Base-by-base conservation (phyloP, 164 flowering plant species). In the Liquidambar formosana region DNA sequence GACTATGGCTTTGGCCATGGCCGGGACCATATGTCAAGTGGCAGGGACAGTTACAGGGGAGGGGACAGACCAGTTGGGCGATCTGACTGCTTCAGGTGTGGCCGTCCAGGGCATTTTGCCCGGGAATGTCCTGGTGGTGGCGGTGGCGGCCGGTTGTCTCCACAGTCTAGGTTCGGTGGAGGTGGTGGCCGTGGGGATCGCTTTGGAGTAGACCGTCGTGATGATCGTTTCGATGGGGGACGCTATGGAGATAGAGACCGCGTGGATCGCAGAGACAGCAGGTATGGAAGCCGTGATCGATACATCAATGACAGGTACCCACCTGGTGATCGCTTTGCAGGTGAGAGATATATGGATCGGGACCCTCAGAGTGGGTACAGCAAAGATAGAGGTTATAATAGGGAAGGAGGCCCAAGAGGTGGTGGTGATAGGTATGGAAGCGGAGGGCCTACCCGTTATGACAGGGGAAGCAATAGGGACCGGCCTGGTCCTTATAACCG, bases 41-140 rank as follows among this genome's bases (percentile, higher is more conserved):
- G 90, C 25, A 78, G 96, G 72, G 85, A 88, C 43, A 72, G 89
- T 73, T 86, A 81, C 71, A 87, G 92, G 13, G 81, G 88, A 59
- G 86, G 89, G 54, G 93, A 89, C 70, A 77, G 89, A 72, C 49
- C 83, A 23, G 80, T 49, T n/a, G 92, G 90, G 22, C 84, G 79
- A 52, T 68, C 63, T 79, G 97, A 93, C 12, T 96, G 99, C 85
- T 96, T 93, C 80, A 93, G 84, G 80, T 96, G 99, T 83, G 99
- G 98, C 5, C 89, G 99, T n/a, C 80, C 83, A 2, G 99, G 99
- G 3, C 98, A 96, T 63, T 93, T 94, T 94, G 97, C 98, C 19
- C 83, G 99, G 25, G 99, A 95, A 47, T 95, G 98, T 71, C 98
- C 97, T 54, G 93, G 97, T 65, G 93, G 83, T 25, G 80, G 87